Evolutionary conservation across 495 filamentous ascomycete species (phyloP), one percentile per base, ranked within the genome.

Genomic region (Penicillium psychrofluorescens): DNA sequence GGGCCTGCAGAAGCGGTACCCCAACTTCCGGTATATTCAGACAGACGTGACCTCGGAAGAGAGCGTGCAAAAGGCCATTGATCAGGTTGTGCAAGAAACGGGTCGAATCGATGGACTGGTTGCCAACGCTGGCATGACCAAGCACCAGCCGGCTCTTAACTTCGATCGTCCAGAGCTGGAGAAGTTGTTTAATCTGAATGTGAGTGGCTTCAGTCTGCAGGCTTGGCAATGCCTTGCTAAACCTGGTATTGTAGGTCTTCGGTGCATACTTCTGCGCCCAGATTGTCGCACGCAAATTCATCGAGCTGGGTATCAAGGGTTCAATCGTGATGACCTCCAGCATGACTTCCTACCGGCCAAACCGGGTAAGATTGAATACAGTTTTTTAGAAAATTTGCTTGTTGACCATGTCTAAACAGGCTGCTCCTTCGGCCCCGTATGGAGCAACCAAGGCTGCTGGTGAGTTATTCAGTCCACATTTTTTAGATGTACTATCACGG

Each of bases 41-140:
- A 65, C 61, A 29, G 62, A 70, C 44, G 66, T 72, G 0, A 70
- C 67, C 1, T 53, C 54, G 0, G 67, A 70, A 40, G 56, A 63
- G 33, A 64, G 58, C 44, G 49, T 72, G 6, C 54, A 61, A 36
- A 62, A 62, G 22, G 64, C 67, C 1, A 56, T 72, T 40, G 57
- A 66, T 29, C 44, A 53, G 22, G 59, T 72, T 9, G 61, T 70
- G 6, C 53, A 58, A n/a, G 51, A 55, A 32, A 53, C 56, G 13
- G 62, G 63, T 29, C 48, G 57, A 1, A 59, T 68, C 13, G 61
- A 67, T 34, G 63, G 63, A 8, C 43, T 67, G 39, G 55, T 69
- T 4, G 61, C 60, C 48, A 67, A 67, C 41, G 65, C 69, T 4
- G 69, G 69, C 12, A 67, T 68, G 61, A 71, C 69, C 31, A 71